Evolutionary conservation across 208 protist genomes (phyloP).

Genomic region (Chromosphaera perkinsii): DNA sequence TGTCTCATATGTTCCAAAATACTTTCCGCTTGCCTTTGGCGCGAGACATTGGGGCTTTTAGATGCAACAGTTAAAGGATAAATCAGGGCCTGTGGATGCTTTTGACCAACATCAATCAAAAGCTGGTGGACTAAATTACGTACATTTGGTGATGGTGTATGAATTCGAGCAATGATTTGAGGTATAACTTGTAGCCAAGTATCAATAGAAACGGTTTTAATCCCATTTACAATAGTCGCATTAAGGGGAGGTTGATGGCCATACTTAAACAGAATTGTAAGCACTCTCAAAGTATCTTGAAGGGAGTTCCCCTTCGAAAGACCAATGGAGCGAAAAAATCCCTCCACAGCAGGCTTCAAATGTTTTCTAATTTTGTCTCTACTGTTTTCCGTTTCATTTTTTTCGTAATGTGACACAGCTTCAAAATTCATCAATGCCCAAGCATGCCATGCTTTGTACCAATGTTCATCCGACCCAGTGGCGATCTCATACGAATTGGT

Average conservation of each 20-base stretch:
- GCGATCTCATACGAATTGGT: slow-evolving; percentile 7
- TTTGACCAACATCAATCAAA: slow-evolving; percentile 81
- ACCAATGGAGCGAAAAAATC: slow-evolving; percentile 91
- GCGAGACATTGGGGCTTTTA: slow-evolving; percentile 65
- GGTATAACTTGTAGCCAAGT: slow-evolving; percentile 99
- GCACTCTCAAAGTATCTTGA: slow-evolving; percentile 95
- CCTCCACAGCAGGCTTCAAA: slow-evolving; percentile 77
- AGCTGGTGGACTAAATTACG: slow-evolving; percentile 82
- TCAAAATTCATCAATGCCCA: slow-evolving; percentile 92
- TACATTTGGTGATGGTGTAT: slow-evolving; percentile 76
- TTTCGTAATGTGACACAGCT: slow-evolving; percentile 60
- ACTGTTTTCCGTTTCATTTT: background rate
- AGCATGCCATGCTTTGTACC: slow-evolving; percentile 93
- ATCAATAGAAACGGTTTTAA: slow-evolving; percentile 82
- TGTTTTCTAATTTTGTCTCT: slow-evolving; percentile 57
- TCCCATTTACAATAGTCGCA: slow-evolving; percentile 88
- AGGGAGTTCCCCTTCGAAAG: slow-evolving; percentile 57
- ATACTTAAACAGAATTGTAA: slow-evolving; percentile 94
- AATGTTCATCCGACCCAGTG: slow-evolving; percentile 40
- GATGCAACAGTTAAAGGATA: slow-evolving; percentile 96
- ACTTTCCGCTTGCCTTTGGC: background rate
- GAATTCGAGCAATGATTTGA: slow-evolving; percentile 77
- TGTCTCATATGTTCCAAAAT: slow-evolving; percentile 59
- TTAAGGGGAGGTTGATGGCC: slow-evolving; percentile 23
- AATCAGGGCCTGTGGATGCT: slow-evolving; percentile 96